Conservation (phyloP, 768 basidiomycete genomes). For the Gelatoporia subvermispora region DNA sequence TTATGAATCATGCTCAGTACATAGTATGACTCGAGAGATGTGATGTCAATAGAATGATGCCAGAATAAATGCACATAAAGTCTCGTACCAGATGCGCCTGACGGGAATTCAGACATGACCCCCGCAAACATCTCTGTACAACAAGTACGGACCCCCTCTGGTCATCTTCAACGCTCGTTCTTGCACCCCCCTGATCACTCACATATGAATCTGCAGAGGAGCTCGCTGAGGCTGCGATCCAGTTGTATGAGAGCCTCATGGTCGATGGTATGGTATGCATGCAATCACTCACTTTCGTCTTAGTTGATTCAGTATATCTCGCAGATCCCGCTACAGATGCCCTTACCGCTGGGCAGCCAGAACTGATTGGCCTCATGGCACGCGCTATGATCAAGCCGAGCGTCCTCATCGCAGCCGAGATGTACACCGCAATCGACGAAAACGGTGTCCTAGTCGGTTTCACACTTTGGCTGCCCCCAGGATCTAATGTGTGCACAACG, state of each 20-base stretch:
- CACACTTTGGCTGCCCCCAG: slow-evolving; percentile 6
- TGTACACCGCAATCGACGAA: slow-evolving; percentile 13
- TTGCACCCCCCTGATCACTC: background rate
- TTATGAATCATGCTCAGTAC: too few relatives aligned
- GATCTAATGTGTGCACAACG: slow-evolving; percentile 1
- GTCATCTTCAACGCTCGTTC: background rate
- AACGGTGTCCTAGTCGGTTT: slow-evolving; percentile 9
- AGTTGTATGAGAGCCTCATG: slow-evolving; percentile 5
- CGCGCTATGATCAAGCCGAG: slow-evolving; percentile 7
- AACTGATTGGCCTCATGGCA: slow-evolving; percentile 2
- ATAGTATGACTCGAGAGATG: too few relatives aligned
- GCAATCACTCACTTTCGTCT: background rate
- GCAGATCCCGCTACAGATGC: slow-evolving; percentile 5
- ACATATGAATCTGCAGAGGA: background rate
- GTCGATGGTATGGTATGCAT: background rate
- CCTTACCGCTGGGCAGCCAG: slow-evolving; percentile 4
- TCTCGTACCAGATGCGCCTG: too few relatives aligned
- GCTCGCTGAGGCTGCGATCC: slow-evolving; percentile 2
- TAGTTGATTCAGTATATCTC: too few relatives aligned
- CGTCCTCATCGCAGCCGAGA: slow-evolving; percentile 7
- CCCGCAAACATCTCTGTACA: background rate
- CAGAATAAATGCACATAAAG: too few relatives aligned
- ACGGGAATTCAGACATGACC: background rate
- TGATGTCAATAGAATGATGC: too few relatives aligned
- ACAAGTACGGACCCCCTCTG: background rate